Evolutionary conservation across 305 asterid species (phyloP), one percentile per base, ranked within the genome.

Genomic region (Rubia peregrina): DNA sequence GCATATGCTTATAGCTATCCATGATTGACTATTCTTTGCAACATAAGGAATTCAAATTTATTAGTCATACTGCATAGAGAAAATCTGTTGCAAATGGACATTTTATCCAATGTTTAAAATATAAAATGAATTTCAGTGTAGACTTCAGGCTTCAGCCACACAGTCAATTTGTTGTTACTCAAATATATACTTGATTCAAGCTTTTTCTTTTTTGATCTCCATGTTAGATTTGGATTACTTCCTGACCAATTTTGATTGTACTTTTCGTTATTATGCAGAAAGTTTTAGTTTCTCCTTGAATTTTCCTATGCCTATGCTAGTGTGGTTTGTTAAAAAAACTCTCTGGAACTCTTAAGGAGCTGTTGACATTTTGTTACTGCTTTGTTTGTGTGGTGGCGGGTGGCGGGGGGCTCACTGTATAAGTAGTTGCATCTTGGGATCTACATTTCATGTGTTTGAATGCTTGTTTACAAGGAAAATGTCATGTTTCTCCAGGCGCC

Each of bases 401-500:
- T 44, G 49, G 49, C 9, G 9, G 49, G 13, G 49, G 49, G 49
- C 13, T 33, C 36, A 33, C 36, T 3, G 21, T 38, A 24, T 53
- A 21, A 40, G 40, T 46, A 19, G n/a, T 56, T 69, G 49, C 33
- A 19, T 69, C 61, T 40, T 7, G 41, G 64, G 10, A 0, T 60
- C 12, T 21, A 57, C 30, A 33, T 70, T 9, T 13, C 24, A 62
- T 8, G 48, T 68, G 1, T 42, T 21, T 55, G 9, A 44, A 16
- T 3, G 26, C n/a, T 60, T 7, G 7, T 62, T 71, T 68, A 33
- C 19, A 14, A 19, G 9, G 30, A 41, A 49, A 13, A 26, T 67
- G 36, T 48, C 33, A 57, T 73, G 33, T 56, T 30, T 78, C 82
- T 75, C 71, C 83, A 91, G 98, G 85, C 87, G 73, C 74, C 97